Evolutionary conservation across 345 rosid genomes (phyloP), one percentile per base, ranked within the genome.

Genomic region (Raphanus sativus): DNA sequence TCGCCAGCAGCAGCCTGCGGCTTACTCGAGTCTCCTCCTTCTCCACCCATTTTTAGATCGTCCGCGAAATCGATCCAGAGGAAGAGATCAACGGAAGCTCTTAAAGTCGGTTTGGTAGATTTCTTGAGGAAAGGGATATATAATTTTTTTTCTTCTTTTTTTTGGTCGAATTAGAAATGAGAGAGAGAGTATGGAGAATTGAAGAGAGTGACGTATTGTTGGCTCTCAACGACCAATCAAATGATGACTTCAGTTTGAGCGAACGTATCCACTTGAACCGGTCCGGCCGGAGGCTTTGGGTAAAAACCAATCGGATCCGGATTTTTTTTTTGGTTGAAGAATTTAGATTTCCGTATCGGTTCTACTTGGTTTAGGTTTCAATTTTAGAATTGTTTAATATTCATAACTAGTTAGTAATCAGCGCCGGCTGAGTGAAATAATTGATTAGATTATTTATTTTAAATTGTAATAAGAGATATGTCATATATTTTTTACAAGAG

Each of bases 11-110:
- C 78, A 73, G 68, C 70, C 61, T 33, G 80, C 26, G 83, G 77
- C 74, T 88, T 88, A 84, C 86, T 89, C 81, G 91, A 89, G 85
- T 85, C 89, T 34, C 30, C 30, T 56, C 88, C 89, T 68, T 84
- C 90, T 26, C 80, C 86, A 24, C 89, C 96, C 82, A 79, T 79
- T 34, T 52, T 30, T 62, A 50, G 64, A 72, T 78, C 65, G 36
- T 25, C 21, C 65, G 30, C 28, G 15, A 48, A 77, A 73, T 77
- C 69, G 70, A 78, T 77, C 67, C n/a, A 16, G 54, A 73, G 3
- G 54, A 65, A 60, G n/a, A 61, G 69, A 60, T 50, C 13, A 32
- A 4, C 42, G 42, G n/a, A 38, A 67, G 69, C 58, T 67, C 67
- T 17, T 6, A 13, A 55, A 65, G 74, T 62, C 56, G 75, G 73